Conservation (phyloP, 371 early-diverging fungal species). For the Mortierella sp. region DNA sequence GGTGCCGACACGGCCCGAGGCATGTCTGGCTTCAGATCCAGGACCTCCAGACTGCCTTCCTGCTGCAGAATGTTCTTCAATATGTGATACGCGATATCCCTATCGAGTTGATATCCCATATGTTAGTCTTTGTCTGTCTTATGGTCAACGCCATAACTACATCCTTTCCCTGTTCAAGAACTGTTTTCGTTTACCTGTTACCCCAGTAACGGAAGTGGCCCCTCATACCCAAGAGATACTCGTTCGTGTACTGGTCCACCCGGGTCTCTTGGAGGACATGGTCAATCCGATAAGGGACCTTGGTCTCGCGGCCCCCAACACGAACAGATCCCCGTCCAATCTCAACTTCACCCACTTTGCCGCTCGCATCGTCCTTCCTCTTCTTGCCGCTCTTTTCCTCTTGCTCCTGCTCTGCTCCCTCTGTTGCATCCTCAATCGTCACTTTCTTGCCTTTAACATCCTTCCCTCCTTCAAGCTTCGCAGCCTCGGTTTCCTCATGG, state of each 20-base stretch:
- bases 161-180: not conserved
- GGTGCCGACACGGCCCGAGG: conserved; percentile 25
- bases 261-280: conserved; percentile 61
- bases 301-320: conserved; percentile 44
- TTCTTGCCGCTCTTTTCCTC: not conserved
- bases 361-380: conserved; percentile 3
- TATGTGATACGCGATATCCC: conserved; percentile 54
- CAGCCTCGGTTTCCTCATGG: not conserved
- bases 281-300: conserved; percentile 58
- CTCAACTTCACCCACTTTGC: not conserved
- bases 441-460: not conserved
- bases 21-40: conserved; percentile 38
- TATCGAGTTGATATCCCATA: not conserved
- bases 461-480: not conserved
- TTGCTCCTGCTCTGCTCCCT: not conserved
- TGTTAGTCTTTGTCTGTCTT: too few relatives aligned
- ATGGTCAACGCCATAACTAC: not conserved
- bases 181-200: conserved; percentile 52
- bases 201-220: conserved; percentile 69
- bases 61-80: conserved; percentile 35
- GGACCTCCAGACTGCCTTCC: conserved; percentile 13
- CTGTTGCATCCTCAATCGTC: not conserved
- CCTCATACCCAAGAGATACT: conserved; percentile 63
- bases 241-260: conserved; percentile 64
- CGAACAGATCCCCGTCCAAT: conserved; percentile 14